phyloP scores from a whole-genome alignment of 192 early-diverging fungal genomes.

The Borealophlyctis nickersoniae region DNA sequence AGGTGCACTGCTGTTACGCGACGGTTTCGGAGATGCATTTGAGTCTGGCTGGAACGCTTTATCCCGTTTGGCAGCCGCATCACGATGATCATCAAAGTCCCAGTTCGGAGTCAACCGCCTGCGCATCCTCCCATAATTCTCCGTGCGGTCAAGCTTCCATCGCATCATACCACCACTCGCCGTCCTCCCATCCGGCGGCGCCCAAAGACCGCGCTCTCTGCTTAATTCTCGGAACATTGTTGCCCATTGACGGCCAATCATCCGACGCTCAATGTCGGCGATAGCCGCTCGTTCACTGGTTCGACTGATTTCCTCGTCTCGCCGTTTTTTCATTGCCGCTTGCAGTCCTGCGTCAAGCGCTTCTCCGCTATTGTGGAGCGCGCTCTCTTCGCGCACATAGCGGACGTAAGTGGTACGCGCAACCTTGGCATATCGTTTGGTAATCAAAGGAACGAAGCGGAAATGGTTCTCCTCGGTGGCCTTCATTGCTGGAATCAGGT shows the following conservation, averaged over 20 bases:
- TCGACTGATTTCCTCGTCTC: slow-evolving; percentile 15
- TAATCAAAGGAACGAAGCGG: slow-evolving; percentile 19
- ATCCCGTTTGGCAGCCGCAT: slow-evolving; percentile 39
- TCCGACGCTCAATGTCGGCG: slow-evolving; percentile 28
- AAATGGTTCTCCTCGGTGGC: slow-evolving; percentile 36
- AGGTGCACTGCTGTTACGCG: neutral
- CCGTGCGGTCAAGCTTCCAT: slow-evolving; percentile 43
- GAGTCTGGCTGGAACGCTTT: slow-evolving; percentile 18
- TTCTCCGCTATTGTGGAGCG: neutral
- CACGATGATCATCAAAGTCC: slow-evolving; percentile 45
- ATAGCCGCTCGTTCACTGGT: slow-evolving; percentile 14
- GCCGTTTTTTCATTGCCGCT: neutral
- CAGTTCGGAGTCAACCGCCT: slow-evolving; percentile 32
- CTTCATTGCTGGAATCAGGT: slow-evolving; percentile 35
- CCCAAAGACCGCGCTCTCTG: slow-evolving; percentile 45
- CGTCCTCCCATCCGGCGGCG: slow-evolving; percentile 6
- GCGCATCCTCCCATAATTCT: slow-evolving; percentile 46
- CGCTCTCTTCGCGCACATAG: slow-evolving; percentile 20
- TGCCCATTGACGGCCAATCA: slow-evolving; percentile 20
- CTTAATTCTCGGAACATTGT: slow-evolving; percentile 28
- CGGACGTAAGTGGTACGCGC: slow-evolving; percentile 5
- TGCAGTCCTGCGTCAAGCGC: slow-evolving; percentile 14
- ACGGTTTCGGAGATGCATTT: slow-evolving; percentile 11
- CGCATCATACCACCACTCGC: neutral
- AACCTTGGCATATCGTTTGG: slow-evolving; percentile 26